A percentile compares a stretch with the other conserved stretches of the same genome.
These are phyloP conservation scores for Podaxis sp. DNA, from an alignment of 768 basidiomycete species.

Conservation along the genomic window DNA sequence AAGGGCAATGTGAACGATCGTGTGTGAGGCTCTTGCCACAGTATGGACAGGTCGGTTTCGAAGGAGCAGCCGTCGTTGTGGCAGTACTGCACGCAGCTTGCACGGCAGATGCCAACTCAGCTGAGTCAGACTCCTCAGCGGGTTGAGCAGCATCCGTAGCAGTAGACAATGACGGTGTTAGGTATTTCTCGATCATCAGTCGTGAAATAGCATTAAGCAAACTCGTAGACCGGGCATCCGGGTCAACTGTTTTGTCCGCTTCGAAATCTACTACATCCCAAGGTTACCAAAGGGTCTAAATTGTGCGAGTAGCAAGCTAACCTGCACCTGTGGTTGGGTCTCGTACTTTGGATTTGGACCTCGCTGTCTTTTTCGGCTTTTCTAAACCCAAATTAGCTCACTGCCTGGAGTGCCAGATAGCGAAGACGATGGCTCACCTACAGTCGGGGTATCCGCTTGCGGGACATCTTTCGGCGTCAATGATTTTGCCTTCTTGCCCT, in stretches of 20 bases:
- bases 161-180: background rate
- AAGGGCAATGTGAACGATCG: slow-evolving; percentile 48
- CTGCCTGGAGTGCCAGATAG: background rate
- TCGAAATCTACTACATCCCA: slow-evolving; percentile 16
- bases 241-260: slow-evolving; percentile 6
- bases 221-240: background rate
- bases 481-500: background rate
- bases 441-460: background rate
- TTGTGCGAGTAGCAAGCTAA: slow-evolving; percentile 11
- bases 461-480: background rate
- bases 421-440: background rate
- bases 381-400: background rate
- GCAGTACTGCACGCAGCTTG: background rate
- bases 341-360: slow-evolving; percentile 9
- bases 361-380: background rate
- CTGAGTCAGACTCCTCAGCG: background rate
- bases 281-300: slow-evolving; percentile 5
- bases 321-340: slow-evolving; percentile 6
- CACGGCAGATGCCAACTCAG: background rate
- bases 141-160: slow-evolving; percentile 19
- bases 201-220: slow-evolving; percentile 2
- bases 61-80: background rate
- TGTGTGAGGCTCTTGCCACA: slow-evolving; percentile 48
- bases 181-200: slow-evolving; percentile 14
- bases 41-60: slow-evolving; percentile 33